Base-by-base conservation (phyloP, 2,329 filamentous ascomycete species). In the Phialophora macrospora region DNA sequence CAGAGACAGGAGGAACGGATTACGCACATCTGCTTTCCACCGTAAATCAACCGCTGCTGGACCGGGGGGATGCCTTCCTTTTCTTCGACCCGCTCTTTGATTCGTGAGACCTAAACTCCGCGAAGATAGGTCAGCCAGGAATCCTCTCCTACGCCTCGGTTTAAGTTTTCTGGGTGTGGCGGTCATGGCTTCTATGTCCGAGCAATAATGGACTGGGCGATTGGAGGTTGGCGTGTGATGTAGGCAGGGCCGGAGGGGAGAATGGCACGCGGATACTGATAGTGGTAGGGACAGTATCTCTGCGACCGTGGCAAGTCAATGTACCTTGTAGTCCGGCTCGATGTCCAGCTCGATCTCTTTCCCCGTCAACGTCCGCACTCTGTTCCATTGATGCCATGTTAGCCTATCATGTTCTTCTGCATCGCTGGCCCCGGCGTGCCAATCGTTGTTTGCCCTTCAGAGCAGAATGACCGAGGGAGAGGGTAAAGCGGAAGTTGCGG, bases 291-390 rank as follows among this genome's bases (percentile, higher is more conserved):
- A 44, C n/a, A n/a, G 38, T n/a, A 6, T 14, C 20, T 44, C 17
- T 2, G 38, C 38, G 17, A 8, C 38, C 12, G 5, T 44, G 14
- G 17, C 38, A 44, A n/a, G 17, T 44, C 38, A 44, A 60, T 54
- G n/a, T 80, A 96, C 93, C 86, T 93, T 97, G 85, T 96, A 96
- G 75, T 92, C 89, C 60, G 88, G 85, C 83, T 98, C 95, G 77
- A 99, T 96, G 77, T 98, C 93, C 74, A 99, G 88, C 85, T 98
- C 94, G 78, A 98, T 98, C 82, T 99, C 93, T 84, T 98, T 98
- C 76, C 95, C 95, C 70, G 95, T 98, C 71, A 99, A 88, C 69
- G 95, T 99, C 77, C 95, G 91, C 77, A 99, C 94, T 85, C 94
- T 99, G 46, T 60, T 41, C 46, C 20, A 28, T 51, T 26, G 38